Percentiles rank a stretch among this genome's conserved stretches.
These are phyloP conservation scores for Suillus lakei DNA, from an alignment of 768 basidiomycete species.

Conservation along the genomic window DNA sequence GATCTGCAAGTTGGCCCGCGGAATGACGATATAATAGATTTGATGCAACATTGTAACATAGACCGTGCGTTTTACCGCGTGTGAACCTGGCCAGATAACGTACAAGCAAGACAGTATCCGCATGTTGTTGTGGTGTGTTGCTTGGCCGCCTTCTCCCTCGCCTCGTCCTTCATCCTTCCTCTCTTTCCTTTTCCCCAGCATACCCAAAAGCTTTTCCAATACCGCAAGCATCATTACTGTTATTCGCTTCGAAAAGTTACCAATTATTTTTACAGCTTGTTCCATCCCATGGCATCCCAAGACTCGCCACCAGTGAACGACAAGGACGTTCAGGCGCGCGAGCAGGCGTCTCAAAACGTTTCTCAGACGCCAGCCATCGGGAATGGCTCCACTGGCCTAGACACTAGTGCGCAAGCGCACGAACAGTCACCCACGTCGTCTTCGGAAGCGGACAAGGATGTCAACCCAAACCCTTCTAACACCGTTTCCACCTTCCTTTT, in stretches of 20 bases:
- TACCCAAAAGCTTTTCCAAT: constrained; percentile 34
- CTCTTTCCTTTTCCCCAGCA: constrained; percentile 18
- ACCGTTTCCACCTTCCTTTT: constrained; percentile 38
- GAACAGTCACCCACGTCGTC: constrained; percentile 35
- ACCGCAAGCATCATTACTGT: neutral
- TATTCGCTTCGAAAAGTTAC: neutral
- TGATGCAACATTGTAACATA: neutral
- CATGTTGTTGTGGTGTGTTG: constrained; percentile 28
- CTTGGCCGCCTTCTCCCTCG: constrained; percentile 19
- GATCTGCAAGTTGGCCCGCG: neutral
- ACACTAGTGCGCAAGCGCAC: constrained; percentile 31
- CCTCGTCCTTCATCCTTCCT: constrained; percentile 17
- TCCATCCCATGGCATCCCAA: constrained; percentile 30
- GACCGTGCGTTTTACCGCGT: constrained; percentile 15
- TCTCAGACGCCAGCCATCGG: constrained; percentile 30
- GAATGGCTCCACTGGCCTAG: constrained; percentile 25
- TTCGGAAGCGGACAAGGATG: constrained; percentile 43
- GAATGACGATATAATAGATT: neutral
- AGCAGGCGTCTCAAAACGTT: constrained; percentile 15
- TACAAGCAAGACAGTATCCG: constrained; percentile 26
- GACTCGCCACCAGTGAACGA: constrained; percentile 22
- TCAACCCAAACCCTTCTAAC: constrained; percentile 37
- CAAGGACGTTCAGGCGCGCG: constrained; percentile 26
- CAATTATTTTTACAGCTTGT: constrained; percentile 9
- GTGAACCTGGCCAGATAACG: constrained; percentile 17